phyloP scores from a whole-genome alignment of 108 stramenopile genomes.

The Aurantiochytrium sp. region DNA sequence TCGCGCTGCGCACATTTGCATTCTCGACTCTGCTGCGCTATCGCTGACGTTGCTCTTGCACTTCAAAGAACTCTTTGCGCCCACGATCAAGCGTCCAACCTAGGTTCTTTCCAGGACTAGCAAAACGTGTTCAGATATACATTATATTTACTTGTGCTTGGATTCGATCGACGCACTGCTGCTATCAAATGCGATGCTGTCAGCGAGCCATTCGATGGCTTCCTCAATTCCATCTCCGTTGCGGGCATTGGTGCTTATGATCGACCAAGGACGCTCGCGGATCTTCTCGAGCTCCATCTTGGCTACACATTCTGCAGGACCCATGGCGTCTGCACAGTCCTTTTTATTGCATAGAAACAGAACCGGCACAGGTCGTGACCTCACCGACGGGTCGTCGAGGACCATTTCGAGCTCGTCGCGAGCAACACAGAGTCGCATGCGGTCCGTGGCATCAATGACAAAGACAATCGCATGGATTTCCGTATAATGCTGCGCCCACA shows the following conservation, averaged over 20 bases:
- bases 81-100: neutral
- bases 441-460: conserved; percentile 19
- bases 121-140: neutral
- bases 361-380: neutral
- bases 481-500: conserved; percentile 19
- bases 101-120: too few species aligned
- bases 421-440: conserved; percentile 14
- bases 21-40: neutral
- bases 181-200: neutral
- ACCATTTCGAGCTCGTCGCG: conserved; percentile 24
- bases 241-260: conserved; percentile 13
- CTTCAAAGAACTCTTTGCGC: neutral
- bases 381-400: neutral
- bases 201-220: conserved; percentile 19
- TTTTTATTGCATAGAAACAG: conserved; percentile 23
- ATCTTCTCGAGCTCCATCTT: conserved; percentile 1
- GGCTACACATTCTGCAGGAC: neutral
- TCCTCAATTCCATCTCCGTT: conserved; percentile 18
- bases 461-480: conserved; percentile 14
- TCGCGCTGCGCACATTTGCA: neutral
- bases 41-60: neutral
- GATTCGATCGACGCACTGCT: neutral
- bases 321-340: neutral
- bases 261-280: neutral
- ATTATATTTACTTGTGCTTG: neutral